Conservation (phyloP, 108 stramenopile species). For the Cyclotella baltica region DNA sequence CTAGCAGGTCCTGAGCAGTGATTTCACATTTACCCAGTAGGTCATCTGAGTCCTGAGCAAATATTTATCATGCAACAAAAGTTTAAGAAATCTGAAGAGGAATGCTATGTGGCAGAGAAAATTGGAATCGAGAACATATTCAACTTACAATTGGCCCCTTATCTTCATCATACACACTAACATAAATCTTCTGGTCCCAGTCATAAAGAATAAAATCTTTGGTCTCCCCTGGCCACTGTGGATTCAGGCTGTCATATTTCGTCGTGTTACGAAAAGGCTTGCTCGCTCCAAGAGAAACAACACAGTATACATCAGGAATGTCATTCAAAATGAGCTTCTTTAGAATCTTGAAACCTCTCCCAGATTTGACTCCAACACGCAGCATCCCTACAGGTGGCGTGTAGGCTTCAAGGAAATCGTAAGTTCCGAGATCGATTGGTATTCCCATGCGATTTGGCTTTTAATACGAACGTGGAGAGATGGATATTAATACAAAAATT, state of each 20-base stretch:
- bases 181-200: constrained; percentile 56
- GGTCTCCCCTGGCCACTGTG: constrained; percentile 62
- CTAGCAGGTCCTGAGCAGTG: constrained; percentile 55
- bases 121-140: not conserved
- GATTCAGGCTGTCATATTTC: constrained; percentile 52
- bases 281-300: constrained; percentile 51
- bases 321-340: constrained; percentile 57
- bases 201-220: constrained; percentile 66
- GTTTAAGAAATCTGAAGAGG: not conserved
- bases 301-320: constrained; percentile 72
- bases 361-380: constrained; percentile 50
- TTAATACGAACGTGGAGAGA: too few species aligned
- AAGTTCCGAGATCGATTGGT: constrained; percentile 54
- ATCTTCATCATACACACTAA: constrained; percentile 71
- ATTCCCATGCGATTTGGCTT: constrained; percentile 62
- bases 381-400: constrained; percentile 62
- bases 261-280: constrained; percentile 50
- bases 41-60: constrained; percentile 63
- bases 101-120: not conserved
- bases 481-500: too few species aligned
- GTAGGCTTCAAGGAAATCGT: constrained; percentile 57
- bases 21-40: constrained; percentile 57
- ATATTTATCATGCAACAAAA: not conserved
- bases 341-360: constrained; percentile 63
- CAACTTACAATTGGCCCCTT: not conserved